Evolutionary conservation across 805 yeast species (phyloP), one percentile per base, ranked within the genome.

Genomic region (Monosporozyma aerobia): DNA sequence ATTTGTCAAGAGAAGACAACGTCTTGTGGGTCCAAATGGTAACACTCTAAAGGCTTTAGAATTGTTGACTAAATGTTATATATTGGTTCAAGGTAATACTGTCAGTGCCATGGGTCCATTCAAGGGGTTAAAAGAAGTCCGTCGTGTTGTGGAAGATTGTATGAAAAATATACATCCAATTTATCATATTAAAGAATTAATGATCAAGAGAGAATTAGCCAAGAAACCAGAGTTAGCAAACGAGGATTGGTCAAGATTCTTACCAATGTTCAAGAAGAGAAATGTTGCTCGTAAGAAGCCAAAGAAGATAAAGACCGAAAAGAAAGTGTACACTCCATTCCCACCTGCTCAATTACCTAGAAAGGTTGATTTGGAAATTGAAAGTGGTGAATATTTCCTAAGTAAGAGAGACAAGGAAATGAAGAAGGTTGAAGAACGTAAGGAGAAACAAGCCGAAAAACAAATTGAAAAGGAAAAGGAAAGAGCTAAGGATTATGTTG

Each of bases 121-220:
- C 73, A 89, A 86, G 66, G 98, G 98, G 6, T 75, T 94, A 57
- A 94, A 94, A 67, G 95, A 87, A 58, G 81, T 89, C 7, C 81
- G 98, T 70, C 80, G 98, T 65, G 90, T 94, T 35, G 96, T 94
- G 43, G 98, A 92, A 68, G 99, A 94, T 67, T 94, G 98, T 71
- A 94, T 94, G 99, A 82, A 78, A 65, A 94, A 94, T 63, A 77
- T 94, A 13, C 99, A 94, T 68, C 99, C 99, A n/a, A 92, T 94
- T 56, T 94, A 94, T 71, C 92, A 94, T 69, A 92, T 94, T 65
- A 94, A 94, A 69, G 99, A 94, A 69, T 77, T 94, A 56, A 94
- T 94, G 99, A 92, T 94, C 67, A 92, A 90, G 72, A 85, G 94
- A 69, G 99, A 94, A 71, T 76, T 94, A 57, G 88, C 95, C 33